Percentiles rank a stretch among this genome's conserved stretches.
Conservation (phyloP, 2,329 filamentous ascomycete genomes). For the Talaromyces albobiverticillius region DNA sequence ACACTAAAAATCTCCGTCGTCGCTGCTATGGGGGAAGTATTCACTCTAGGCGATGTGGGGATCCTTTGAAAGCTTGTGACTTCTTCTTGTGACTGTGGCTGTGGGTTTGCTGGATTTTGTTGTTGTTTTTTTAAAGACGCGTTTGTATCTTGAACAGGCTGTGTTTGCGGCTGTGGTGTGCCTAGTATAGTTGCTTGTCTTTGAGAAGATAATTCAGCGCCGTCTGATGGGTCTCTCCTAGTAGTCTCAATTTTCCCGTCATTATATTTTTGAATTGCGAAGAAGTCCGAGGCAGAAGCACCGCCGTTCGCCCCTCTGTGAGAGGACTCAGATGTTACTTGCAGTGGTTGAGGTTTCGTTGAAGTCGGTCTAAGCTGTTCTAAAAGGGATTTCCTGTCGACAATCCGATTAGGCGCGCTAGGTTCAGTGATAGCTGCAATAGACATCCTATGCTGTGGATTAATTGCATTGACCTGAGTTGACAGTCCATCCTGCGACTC, state of each 20-base stretch:
- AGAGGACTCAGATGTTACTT: not conserved
- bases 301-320: not conserved
- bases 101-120: too few species aligned
- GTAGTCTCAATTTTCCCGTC: not conserved
- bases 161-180: not conserved
- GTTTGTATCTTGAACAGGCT: not conserved
- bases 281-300: not conserved
- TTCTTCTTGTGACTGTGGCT: not conserved
- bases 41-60: not conserved
- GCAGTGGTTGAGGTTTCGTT: not conserved
- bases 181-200: not conserved
- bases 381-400: not conserved
- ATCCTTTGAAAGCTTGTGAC: conserved; percentile 5
- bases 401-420: not conserved
- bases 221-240: not conserved
- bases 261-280: not conserved
- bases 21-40: not conserved
- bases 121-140: not conserved
- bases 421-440: not conserved
- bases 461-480: not conserved
- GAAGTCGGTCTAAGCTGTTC: not conserved
- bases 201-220: not conserved
- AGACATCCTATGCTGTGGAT: not conserved
- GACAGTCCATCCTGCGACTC: conserved; percentile 1
- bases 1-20: not conserved